These are phyloP conservation scores for Smittium mucronatum DNA, from an alignment of 371 early-diverging fungal genomes.

Conservation along the genomic window DNA sequence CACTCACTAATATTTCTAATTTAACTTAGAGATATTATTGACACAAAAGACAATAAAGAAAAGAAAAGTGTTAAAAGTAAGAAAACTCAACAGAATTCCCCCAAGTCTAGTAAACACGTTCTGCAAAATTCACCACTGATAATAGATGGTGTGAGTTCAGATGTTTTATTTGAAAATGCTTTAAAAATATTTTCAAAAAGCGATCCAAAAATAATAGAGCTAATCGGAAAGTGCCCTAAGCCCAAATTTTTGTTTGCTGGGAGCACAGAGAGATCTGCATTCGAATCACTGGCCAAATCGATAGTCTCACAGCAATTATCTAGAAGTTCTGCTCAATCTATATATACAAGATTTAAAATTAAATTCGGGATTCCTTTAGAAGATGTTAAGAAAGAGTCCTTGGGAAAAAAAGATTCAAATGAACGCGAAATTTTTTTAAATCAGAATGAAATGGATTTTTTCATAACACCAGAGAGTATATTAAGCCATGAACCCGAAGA, in stretches of 20 bases:
- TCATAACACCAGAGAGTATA: conserved; percentile 11
- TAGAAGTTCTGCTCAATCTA: not conserved
- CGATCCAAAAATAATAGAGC: not conserved
- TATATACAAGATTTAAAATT: not conserved
- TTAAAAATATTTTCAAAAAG: not conserved
- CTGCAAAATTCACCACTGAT: not conserved
- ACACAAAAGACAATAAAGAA: no score
- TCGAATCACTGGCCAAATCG: not conserved
- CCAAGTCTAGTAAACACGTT: no score
- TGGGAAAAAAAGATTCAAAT: not conserved
- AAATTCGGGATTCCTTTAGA: not conserved
- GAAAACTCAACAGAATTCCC: no score
- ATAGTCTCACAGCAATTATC: not conserved
- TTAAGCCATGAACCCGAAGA: conserved; percentile 21
- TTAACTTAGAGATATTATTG: no score
- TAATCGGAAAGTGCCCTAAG: not conserved
- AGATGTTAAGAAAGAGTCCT: not conserved
- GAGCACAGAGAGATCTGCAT: not conserved
- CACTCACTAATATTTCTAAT: no score
- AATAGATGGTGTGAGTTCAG: not conserved
- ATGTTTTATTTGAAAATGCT: not conserved
- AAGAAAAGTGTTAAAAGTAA: no score
- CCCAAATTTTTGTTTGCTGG: not conserved
- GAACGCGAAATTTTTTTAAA: not conserved
- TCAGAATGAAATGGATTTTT: not conserved